phyloP scores from a whole-genome alignment of 2,329 filamentous ascomycete genomes.

The Allantophomopsis cytisporea region DNA sequence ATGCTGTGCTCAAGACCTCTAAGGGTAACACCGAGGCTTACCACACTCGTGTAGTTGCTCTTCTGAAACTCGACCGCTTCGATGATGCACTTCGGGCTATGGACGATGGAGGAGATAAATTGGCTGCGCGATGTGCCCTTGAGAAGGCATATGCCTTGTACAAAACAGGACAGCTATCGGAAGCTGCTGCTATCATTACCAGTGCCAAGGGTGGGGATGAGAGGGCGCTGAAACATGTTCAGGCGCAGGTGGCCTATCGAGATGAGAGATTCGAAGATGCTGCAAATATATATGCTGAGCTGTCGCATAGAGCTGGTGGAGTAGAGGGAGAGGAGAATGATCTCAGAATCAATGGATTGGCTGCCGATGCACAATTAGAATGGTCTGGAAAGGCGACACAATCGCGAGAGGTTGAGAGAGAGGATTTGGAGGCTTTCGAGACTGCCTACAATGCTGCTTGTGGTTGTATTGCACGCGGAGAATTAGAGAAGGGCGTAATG shows the following conservation, averaged over 20 bases:
- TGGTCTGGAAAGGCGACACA: constrained; percentile 39
- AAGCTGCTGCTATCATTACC: constrained; percentile 34
- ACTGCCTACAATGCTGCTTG: constrained; percentile 73
- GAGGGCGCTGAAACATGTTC: constrained; percentile 30
- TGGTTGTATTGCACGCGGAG: constrained; percentile 54
- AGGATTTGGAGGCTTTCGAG: constrained; percentile 65
- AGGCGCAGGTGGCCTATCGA: constrained; percentile 59
- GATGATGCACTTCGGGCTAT: constrained; percentile 62
- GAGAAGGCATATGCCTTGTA: constrained; percentile 78
- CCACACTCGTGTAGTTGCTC: constrained; percentile 58
- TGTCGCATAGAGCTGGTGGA: constrained; percentile 31
- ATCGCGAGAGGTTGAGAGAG: constrained; percentile 21
- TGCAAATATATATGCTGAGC: constrained; percentile 44
- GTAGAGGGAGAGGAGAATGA: constrained; percentile 56
- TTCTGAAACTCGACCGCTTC: constrained; percentile 73
- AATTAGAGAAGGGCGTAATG: constrained; percentile 48
- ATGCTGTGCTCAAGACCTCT: constrained; percentile 45
- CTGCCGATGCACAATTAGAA: constrained; percentile 57
- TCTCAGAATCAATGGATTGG: constrained; percentile 62
- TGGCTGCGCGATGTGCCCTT: constrained; percentile 47
- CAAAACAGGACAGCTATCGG: constrained; percentile 56
- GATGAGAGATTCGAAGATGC: constrained; percentile 60
- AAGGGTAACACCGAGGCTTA: constrained; percentile 44
- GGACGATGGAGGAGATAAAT: constrained; percentile 43
- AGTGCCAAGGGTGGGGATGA: constrained; percentile 1